Evolutionary conservation across 169 alveolate species (phyloP).

Genomic region (Cryptosporidium bovis): DNA sequence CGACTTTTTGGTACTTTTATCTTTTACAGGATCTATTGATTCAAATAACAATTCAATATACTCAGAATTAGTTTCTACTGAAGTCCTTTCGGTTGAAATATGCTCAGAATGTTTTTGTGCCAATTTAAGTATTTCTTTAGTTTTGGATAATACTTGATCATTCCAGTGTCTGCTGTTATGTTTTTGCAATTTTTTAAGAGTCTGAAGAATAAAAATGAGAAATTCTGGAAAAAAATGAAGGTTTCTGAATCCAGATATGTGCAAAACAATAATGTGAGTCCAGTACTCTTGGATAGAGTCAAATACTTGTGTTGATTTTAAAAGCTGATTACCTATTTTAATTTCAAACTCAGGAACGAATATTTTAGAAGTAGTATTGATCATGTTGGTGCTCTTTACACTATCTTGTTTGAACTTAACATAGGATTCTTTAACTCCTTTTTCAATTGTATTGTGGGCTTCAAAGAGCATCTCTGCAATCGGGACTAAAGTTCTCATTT

Average conservation of each 20-base stretch:
- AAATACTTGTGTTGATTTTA: slow-evolving; percentile 36
- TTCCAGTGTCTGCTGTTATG: slow-evolving; percentile 47
- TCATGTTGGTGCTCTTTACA: background rate
- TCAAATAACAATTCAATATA: background rate
- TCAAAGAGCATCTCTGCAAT: slow-evolving; percentile 32
- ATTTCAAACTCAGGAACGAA: slow-evolving; percentile 50
- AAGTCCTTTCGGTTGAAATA: background rate
- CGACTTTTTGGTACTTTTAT: background rate
- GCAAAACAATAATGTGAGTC: slow-evolving; percentile 5
- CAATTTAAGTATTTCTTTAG: slow-evolving; percentile 11
- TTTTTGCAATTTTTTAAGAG: slow-evolving; percentile 25
- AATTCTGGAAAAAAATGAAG: slow-evolving; percentile 56
- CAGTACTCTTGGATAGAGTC: slow-evolving; percentile 49
- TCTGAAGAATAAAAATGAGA: slow-evolving; percentile 9
- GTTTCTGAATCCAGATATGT: slow-evolving; percentile 13
- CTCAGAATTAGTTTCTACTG: background rate
- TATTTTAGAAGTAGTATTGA: slow-evolving; percentile 31
- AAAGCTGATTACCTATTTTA: slow-evolving; percentile 19
- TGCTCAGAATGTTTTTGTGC: slow-evolving; percentile 25
- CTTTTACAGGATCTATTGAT: background rate
- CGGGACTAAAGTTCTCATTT: slow-evolving; percentile 37
- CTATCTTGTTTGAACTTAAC: slow-evolving; percentile 1
- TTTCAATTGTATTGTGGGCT: slow-evolving; percentile 25
- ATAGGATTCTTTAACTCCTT: slow-evolving; percentile 16
- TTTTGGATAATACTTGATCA: slow-evolving; percentile 2